These are phyloP conservation scores for Eremochloa ophiuroides DNA, from an alignment of 176 grass and related monocot species.

Conservation along the genomic window DNA sequence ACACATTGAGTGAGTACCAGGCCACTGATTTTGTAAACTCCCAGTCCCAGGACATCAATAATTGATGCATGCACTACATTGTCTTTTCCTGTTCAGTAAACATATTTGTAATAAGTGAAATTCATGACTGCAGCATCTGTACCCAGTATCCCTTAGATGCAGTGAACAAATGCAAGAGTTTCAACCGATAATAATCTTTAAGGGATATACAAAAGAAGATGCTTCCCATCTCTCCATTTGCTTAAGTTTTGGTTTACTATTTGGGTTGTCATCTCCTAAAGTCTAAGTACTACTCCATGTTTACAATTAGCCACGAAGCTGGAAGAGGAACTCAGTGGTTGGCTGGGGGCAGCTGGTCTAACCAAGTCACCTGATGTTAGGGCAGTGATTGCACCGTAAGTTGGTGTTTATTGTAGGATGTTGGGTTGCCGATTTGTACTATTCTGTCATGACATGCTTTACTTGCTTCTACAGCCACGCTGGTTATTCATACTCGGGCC, in stretches of 20 bases:
- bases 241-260: neutral
- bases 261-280: constrained; percentile 4
- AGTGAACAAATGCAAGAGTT: neutral
- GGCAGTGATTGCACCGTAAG: constrained; percentile 95
- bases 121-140: neutral
- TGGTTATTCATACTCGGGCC: constrained; percentile 96
- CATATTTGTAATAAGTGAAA: neutral
- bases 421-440: too few species aligned
- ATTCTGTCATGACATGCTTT: constrained; percentile 9
- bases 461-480: constrained; percentile 64
- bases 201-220: neutral
- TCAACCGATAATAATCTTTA: neutral
- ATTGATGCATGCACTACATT: neutral
- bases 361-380: constrained; percentile 80
- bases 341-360: constrained; percentile 60
- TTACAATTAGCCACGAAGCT: constrained; percentile 65
- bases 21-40: neutral
- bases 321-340: constrained; percentile 78
- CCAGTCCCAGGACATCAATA: neutral
- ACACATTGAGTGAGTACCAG: neutral
- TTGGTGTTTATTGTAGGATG: constrained; percentile 1
- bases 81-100: neutral
- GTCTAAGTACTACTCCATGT: constrained; percentile 20
- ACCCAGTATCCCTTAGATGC: neutral
- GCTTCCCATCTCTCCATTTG: neutral